Evolutionary conservation across 805 yeast species (phyloP), one percentile per base, ranked within the genome.

Genomic region (Lipomyces yamanashiensis): DNA sequence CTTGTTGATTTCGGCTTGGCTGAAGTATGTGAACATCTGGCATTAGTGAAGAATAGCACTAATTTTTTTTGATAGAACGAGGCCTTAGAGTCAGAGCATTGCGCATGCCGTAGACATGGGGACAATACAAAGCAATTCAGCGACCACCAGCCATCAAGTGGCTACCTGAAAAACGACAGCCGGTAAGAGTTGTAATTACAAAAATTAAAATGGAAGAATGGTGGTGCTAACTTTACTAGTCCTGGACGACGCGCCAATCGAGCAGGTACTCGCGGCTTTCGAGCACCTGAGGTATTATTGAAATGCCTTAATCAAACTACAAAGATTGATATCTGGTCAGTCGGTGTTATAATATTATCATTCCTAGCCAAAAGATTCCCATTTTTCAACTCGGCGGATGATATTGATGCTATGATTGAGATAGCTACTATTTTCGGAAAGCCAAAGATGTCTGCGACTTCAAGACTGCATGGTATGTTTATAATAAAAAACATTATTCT

Each of bases 241-340:
- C 89, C 96, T 0, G 90, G 95, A 1, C 82, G 96, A 71, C 82
- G 99, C 62, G 98, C 98, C 0, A 95, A 95, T 72, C 85, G 99
- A 71, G 99, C 99, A 17, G 98, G 98, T 8, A 92, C 98, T 0
- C 81, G 98, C 70, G 98, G 98, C 0, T 92, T 92, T 73, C 81
- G 98, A 70, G 97, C 98, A 0, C 97, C 97, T 0, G 98, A 92
- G 74, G 97, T 92, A 3, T 78, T 92, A 59, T 82, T 91, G 76
- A 91, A 90, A 74, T 92, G 98, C 75, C 84, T 89, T 1, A 86
- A 89, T 63, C 98, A 92, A 77, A 82, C 88, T 2, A 84, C 89
- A 6, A 88, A 87, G 74, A 85, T 92, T 50, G 98, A 92, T 75
- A 84, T 90, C 8, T 92, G 98, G 98, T 87, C 96, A 0, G 96